A percentile compares a stretch with the other conserved stretches of the same genome.
These are phyloP conservation scores for Amauroascus niger DNA, from an alignment of 2,329 filamentous ascomycete species.

Conservation along the genomic window DNA sequence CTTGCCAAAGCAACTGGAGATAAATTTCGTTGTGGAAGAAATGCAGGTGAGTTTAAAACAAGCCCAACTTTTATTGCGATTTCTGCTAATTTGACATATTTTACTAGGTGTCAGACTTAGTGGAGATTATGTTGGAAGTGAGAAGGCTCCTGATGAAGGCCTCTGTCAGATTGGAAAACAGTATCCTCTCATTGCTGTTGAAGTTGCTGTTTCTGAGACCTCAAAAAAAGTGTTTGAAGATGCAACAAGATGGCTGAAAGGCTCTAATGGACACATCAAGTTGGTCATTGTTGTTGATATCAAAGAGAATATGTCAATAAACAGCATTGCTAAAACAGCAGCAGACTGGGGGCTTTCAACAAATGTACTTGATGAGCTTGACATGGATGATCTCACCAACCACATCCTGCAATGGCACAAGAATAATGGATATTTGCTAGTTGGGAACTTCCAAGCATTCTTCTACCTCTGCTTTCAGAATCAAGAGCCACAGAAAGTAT, in stretches of 20 bases:
- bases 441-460: slow-evolving; percentile 11
- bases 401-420: too few species aligned
- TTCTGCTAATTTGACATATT: slow-evolving; percentile 11
- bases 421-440: slow-evolving; percentile 6
- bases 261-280: slow-evolving; percentile 10
- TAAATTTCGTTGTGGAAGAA: slow-evolving; percentile 7
- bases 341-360: slow-evolving; percentile 12
- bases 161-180: slow-evolving; percentile 11
- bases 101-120: neutral
- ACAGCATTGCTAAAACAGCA: neutral
- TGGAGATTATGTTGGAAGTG: slow-evolving; percentile 10
- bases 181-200: slow-evolving; percentile 12
- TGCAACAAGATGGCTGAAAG: slow-evolving; percentile 10
- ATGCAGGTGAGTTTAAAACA: slow-evolving; percentile 7
- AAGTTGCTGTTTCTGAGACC: slow-evolving; percentile 11
- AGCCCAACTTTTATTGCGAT: neutral
- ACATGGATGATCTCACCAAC: slow-evolving; percentile 4
- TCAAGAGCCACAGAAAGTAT: slow-evolving; percentile 12
- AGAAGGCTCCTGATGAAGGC: slow-evolving; percentile 13
- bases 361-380: slow-evolving; percentile 5
- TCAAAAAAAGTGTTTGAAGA: slow-evolving; percentile 14
- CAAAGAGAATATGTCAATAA: slow-evolving; percentile 6
- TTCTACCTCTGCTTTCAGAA: slow-evolving; percentile 12
- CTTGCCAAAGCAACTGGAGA: slow-evolving; percentile 6
- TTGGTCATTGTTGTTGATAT: slow-evolving; percentile 13